Base-by-base conservation (phyloP, 495 filamentous ascomycete species). In the Penicillium parvum region DNA sequence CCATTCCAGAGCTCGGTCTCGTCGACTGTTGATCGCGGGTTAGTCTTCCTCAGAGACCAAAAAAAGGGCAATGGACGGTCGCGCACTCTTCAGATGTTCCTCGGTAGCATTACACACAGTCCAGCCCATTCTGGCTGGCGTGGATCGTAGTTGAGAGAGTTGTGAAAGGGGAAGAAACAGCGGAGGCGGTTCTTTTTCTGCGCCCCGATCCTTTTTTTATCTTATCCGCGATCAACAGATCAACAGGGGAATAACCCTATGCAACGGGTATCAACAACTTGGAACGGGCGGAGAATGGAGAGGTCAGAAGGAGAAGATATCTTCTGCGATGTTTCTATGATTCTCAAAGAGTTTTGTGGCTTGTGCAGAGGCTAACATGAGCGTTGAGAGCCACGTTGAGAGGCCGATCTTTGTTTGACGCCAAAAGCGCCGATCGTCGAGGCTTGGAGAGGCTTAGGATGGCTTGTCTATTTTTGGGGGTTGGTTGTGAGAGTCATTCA, bases 91-190 rank as follows among this genome's bases (percentile, higher is more conserved):
- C 43, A 64, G 53, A 43, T 68, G 43, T 45, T 77, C 74, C 38
- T 60, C 25, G 12, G 75, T 75, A 2, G 64, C 55, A 60, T 78
- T 74, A 40, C 75, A 78, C 46, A 60, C 53, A 29, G 70, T 67
- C 74, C 73, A 76, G 41, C 59, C 65, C 72, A 75, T 74, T 41
- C 41, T 68, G 39, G 58, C 55, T 55, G 48, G 34, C 12, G 37
- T 25, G 14, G 12, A 15, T 15, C 21, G 41, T 36, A 5, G 29
- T 27, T 11, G 20, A 18, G 38, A 43, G 32, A 7, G 30, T n/a
- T 30, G 27, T 19, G 41, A 44, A 37, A 44, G 41, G 37, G 19
- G 44, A 34, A 27, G 47, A 50, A 47, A 48, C 17, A 30, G 34
- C 26, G 37, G 20, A 39, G 27, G 33, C 22, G 32, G 32, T 29